Conservation (phyloP, 2,329 filamentous ascomycete genomes). For the Sclerotinia subarctica region DNA sequence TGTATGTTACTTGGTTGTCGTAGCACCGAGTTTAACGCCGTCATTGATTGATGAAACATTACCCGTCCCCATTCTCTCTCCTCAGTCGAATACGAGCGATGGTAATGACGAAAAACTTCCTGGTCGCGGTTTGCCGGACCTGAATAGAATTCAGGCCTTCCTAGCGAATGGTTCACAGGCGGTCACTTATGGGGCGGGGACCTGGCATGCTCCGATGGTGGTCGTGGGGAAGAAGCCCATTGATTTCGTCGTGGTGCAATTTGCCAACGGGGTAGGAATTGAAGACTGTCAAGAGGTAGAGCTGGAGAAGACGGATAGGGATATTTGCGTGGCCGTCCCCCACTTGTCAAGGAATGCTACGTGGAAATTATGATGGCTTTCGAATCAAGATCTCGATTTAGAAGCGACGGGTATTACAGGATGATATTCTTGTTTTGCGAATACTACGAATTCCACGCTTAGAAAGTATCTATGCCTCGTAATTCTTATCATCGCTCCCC, state of each 20-base stretch:
- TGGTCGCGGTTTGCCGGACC: slow-evolving; percentile 59
- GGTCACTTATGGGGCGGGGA: slow-evolving; percentile 87
- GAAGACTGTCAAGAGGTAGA: slow-evolving; percentile 87
- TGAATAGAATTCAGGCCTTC: slow-evolving; percentile 70
- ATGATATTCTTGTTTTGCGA: background rate
- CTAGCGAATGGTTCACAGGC: slow-evolving; percentile 74
- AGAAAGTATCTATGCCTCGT: background rate
- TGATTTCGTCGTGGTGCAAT: slow-evolving; percentile 88
- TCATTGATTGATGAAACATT: slow-evolving; percentile 40
- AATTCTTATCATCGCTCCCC: background rate
- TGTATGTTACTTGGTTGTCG: slow-evolving; percentile 75
- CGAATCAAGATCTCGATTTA: background rate
- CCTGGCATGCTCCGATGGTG: slow-evolving; percentile 95
- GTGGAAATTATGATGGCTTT: slow-evolving; percentile 22
- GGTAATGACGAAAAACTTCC: slow-evolving; percentile 23
- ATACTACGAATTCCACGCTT: background rate
- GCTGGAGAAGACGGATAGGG: slow-evolving; percentile 20
- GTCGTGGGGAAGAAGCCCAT: slow-evolving; percentile 68
- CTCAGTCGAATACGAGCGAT: slow-evolving; percentile 9
- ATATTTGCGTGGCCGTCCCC: slow-evolving; percentile 29
- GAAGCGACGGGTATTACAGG: background rate
- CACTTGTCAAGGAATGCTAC: slow-evolving; percentile 13
- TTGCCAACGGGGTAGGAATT: slow-evolving; percentile 72
- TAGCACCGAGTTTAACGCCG: slow-evolving; percentile 70
- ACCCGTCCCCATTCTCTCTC: slow-evolving; percentile 42